Evolutionary conservation across 306 rosid genomes (phyloP).

Genomic region (Cicer judaicum): DNA sequence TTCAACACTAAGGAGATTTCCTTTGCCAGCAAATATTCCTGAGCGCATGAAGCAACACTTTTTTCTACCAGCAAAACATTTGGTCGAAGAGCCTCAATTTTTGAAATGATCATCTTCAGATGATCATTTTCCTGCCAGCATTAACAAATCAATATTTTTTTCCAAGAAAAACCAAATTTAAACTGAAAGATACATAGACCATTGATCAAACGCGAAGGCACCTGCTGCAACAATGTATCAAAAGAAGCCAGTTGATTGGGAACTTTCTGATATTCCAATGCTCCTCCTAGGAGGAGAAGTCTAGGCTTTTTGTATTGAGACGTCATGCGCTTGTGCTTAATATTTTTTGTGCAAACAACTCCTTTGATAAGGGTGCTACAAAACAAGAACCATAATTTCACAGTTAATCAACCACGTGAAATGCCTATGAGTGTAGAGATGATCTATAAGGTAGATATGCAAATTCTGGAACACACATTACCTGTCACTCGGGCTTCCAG

Average conservation of each 20-base stretch:
- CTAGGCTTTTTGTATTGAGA: slow-evolving; percentile 87
- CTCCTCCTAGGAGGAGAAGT: slow-evolving; percentile 79
- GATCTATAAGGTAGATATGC: slow-evolving; percentile 4
- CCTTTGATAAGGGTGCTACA: slow-evolving; percentile 86
- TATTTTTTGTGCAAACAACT: slow-evolving; percentile 92
- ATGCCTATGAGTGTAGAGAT: background rate
- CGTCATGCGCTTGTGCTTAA: slow-evolving; percentile 98
- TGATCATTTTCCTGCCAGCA: slow-evolving; percentile 88
- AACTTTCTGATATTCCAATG: slow-evolving; percentile 91
- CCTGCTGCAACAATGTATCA: slow-evolving; percentile 90
- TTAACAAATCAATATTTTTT: slow-evolving; percentile 33
- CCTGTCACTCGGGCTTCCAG: slow-evolving; percentile 91
- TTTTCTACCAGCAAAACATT: slow-evolving; percentile 96
- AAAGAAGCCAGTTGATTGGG: slow-evolving; percentile 89
- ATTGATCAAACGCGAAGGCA: slow-evolving; percentile 45
- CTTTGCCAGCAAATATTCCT: slow-evolving; percentile 76
- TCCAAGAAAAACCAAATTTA: slow-evolving; percentile 25
- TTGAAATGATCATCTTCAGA: slow-evolving; percentile 76
- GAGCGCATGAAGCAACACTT: slow-evolving; percentile 86
- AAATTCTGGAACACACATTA: slow-evolving; percentile 45
- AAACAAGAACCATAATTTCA: slow-evolving; percentile 39
- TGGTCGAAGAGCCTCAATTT: slow-evolving; percentile 85
- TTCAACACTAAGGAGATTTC: slow-evolving; percentile 96
- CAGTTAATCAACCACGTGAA: slow-evolving; percentile 31
- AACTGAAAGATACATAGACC: slow-evolving; percentile 10